Percentiles rank a stretch among this genome's conserved stretches.
These are phyloP conservation scores for Fusarium sp. DNA, from an alignment of 2,329 filamentous ascomycete genomes.

Conservation along the genomic window DNA sequence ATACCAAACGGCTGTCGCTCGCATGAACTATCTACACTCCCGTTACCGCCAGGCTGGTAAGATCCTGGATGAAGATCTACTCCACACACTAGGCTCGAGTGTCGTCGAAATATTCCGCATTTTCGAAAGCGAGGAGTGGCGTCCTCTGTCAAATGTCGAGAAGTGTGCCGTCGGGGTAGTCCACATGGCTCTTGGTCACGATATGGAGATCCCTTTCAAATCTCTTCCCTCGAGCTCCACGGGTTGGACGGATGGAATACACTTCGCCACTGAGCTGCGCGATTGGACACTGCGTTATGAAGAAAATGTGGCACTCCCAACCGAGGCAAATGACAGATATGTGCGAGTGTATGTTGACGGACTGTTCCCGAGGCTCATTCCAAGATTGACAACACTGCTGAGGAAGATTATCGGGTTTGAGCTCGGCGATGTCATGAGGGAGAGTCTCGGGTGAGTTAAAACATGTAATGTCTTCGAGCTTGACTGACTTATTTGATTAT, in stretches of 20 bases:
- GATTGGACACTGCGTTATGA: neutral
- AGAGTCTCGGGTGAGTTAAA: neutral
- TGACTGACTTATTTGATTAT: fast-evolving
- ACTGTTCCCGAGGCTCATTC: neutral
- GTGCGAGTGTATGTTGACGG: neutral
- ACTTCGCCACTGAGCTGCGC: neutral
- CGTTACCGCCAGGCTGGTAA: too few relatives aligned
- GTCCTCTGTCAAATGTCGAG: too few relatives aligned
- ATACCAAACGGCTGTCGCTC: too few relatives aligned
- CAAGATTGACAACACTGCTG: neutral
- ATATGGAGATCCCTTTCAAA: neutral
- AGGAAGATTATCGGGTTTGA: neutral
- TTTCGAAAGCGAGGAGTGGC: too few relatives aligned
- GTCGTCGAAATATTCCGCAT: too few relatives aligned
- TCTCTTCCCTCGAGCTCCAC: neutral
- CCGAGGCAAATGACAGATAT: neutral
- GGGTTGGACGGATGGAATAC: neutral
- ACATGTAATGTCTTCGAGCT: fast-evolving
- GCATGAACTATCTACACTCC: too few relatives aligned
- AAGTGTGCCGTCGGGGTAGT: too few relatives aligned
- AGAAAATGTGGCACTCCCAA: neutral
- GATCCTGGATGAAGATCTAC: too few relatives aligned
- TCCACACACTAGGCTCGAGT: too few relatives aligned
- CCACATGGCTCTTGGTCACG: neutral
- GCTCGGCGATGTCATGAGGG: neutral